These are phyloP conservation scores for Fusarium verticillioides DNA, from an alignment of 2,329 filamentous ascomycete species.

Conservation along the genomic window DNA sequence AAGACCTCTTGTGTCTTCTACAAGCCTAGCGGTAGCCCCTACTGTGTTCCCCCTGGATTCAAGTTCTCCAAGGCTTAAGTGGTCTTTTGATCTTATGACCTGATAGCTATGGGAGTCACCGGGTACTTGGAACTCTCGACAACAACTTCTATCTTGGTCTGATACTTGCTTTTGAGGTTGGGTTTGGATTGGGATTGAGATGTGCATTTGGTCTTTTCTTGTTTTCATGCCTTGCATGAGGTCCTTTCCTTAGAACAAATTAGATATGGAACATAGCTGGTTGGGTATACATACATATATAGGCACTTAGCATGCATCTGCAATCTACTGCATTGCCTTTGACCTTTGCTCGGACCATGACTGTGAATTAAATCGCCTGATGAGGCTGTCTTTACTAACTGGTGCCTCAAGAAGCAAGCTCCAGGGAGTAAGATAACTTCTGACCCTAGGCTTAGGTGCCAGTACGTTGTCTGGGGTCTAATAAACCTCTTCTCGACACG, in stretches of 20 bases:
- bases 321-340: slow-evolving; percentile 36
- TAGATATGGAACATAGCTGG: slow-evolving; percentile 24
- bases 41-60: slow-evolving; percentile 52
- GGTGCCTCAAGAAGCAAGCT: too few species aligned
- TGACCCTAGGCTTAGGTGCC: fast-evolving
- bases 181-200: not conserved
- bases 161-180: not conserved
- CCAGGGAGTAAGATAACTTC: fast-evolving
- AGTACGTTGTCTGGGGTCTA: fast-evolving
- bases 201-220: slow-evolving; percentile 24
- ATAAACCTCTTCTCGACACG: fast-evolving
- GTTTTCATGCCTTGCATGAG: slow-evolving; percentile 45
- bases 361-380: fast-evolving
- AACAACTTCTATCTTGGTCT: slow-evolving; percentile 2
- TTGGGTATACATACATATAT: slow-evolving; percentile 30
- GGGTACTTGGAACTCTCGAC: not conserved
- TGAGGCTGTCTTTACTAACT: fast-evolving
- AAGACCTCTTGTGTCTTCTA: slow-evolving; percentile 52
- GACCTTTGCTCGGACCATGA: not conserved
- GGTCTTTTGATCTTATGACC: not conserved
- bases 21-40: slow-evolving; percentile 49
- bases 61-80: slow-evolving; percentile 41
- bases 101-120: slow-evolving; percentile 17
- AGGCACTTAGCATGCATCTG: slow-evolving; percentile 29
- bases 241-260: slow-evolving; percentile 40